Conservation (phyloP, 2,329 filamentous ascomycete genomes). For the Trichoderma aggressivum region DNA sequence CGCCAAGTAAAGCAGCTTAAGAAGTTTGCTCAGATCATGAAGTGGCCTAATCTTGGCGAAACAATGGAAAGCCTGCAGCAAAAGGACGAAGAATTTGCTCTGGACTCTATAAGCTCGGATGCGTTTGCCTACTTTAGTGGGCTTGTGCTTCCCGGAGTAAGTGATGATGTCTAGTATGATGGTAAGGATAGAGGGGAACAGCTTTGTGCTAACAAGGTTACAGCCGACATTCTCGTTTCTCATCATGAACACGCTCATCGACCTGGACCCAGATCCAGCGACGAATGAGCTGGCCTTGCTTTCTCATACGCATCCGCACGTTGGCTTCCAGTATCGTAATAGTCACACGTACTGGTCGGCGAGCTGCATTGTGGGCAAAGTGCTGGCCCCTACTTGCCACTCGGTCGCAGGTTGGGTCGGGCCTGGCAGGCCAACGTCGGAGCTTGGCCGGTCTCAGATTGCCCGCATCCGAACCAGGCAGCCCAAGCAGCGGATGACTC, state of each 20-base stretch:
- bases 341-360: conserved; percentile 76
- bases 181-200: no score
- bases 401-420: conserved; percentile 72
- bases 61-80: conserved; percentile 61
- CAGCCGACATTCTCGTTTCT: conserved; percentile 66
- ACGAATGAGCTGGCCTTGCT: conserved; percentile 64
- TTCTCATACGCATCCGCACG: conserved; percentile 64
- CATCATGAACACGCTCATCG: conserved; percentile 74
- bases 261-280: conserved; percentile 67
- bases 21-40: conserved; percentile 67
- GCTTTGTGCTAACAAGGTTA: conserved; percentile 11
- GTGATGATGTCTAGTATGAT: conserved; percentile 26
- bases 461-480: conserved; percentile 62
- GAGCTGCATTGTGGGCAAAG: conserved; percentile 69
- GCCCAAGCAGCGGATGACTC: conserved; percentile 53
- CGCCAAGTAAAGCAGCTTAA: conserved; percentile 66
- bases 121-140: conserved; percentile 76
- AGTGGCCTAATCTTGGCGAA: conserved; percentile 70
- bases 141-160: conserved; percentile 65
- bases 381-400: conserved; percentile 68
- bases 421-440: conserved; percentile 63
- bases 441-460: conserved; percentile 66
- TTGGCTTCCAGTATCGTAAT: conserved; percentile 71
- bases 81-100: conserved; percentile 53
- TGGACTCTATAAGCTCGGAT: conserved; percentile 63